These are phyloP conservation scores for Oryza officinalis DNA, from an alignment of 176 grass and related monocot species.

Conservation along the genomic window DNA sequence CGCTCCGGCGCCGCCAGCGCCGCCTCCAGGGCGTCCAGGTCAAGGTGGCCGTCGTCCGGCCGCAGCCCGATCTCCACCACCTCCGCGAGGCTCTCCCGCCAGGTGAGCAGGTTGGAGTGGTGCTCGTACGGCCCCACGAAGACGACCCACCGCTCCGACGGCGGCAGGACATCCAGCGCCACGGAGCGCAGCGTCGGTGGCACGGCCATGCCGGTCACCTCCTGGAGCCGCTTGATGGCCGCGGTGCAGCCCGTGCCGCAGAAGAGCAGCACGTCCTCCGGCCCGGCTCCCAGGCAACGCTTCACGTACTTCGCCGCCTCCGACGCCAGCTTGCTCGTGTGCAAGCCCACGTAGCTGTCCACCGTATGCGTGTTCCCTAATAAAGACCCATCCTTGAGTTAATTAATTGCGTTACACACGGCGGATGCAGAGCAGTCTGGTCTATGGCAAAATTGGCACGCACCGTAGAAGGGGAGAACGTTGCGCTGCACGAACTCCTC, in stretches of 20 bases:
- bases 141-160: constrained; percentile 62
- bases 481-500: constrained; percentile 61
- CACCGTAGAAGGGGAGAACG: constrained; percentile 76
- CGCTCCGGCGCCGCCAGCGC: constrained; percentile 30
- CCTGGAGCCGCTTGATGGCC: constrained; percentile 60
- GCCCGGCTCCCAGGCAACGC: constrained; percentile 49
- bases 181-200: constrained; percentile 35
- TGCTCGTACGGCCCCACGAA: constrained; percentile 75
- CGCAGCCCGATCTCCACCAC: constrained; percentile 58
- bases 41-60: constrained; percentile 34
- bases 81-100: constrained; percentile 68
- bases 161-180: constrained; percentile 34
- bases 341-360: constrained; percentile 74
- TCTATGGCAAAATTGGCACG: neutral
- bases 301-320: constrained; percentile 61
- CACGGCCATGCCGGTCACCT: constrained; percentile 54
- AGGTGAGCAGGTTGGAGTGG: constrained; percentile 85
- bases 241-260: constrained; percentile 53
- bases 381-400: neutral
- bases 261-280: constrained; percentile 46
- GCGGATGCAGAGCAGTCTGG: neutral
- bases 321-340: constrained; percentile 45
- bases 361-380: constrained; percentile 72
- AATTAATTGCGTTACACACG: neutral
- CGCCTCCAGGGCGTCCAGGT: constrained; percentile 47